Conservation (phyloP, 352 stramenopile genomes). For the Saprolegnia parasitica region DNA sequence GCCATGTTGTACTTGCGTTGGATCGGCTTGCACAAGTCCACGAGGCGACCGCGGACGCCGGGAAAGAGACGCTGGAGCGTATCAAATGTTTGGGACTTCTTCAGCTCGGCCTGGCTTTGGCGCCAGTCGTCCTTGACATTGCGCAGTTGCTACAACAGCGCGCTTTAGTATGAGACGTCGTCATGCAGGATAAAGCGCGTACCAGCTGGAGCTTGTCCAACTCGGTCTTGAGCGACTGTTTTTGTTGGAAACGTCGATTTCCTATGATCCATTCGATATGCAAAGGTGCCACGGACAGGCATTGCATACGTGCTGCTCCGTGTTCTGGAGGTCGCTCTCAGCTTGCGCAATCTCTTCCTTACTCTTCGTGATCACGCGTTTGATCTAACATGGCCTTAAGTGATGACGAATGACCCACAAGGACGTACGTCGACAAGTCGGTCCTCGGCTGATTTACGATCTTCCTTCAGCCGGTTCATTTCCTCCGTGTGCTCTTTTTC, state of each 20-base stretch:
- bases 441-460: constrained; percentile 54
- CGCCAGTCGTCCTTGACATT: constrained; percentile 90
- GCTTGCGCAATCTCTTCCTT: constrained; percentile 50
- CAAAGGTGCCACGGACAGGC: neutral
- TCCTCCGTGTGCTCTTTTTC: constrained; percentile 65
- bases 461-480: constrained; percentile 54
- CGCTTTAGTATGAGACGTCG: neutral
- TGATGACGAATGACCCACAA: neutral
- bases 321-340: constrained; percentile 46
- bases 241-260: constrained; percentile 36
- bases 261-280: constrained; percentile 4
- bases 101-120: constrained; percentile 89
- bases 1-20: constrained; percentile 97
- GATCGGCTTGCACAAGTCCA: constrained; percentile 95
- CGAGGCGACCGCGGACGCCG: constrained; percentile 92
- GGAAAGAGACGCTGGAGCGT: constrained; percentile 82
- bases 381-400: constrained; percentile 42
- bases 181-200: neutral
- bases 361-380: constrained; percentile 58
- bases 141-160: constrained; percentile 71
- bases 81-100: constrained; percentile 69
- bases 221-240: constrained; percentile 61
- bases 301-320: constrained; percentile 48
- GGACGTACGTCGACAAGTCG: constrained; percentile 53
- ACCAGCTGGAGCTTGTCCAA: constrained; percentile 44